Conservation (phyloP, 208 protist species). For the Trypanosoma grayi region DNA sequence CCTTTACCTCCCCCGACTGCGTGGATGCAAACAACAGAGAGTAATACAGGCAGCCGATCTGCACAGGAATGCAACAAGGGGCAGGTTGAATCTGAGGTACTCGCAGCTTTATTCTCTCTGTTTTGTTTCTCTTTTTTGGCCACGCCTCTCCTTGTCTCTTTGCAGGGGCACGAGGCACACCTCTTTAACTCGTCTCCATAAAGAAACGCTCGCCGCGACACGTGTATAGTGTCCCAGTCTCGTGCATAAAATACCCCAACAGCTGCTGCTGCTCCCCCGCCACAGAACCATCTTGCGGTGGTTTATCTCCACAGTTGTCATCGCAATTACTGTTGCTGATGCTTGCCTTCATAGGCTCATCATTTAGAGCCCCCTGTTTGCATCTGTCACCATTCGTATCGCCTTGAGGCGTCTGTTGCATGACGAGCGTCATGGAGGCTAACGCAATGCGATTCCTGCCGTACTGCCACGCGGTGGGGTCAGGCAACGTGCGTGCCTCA, state of each 20-base stretch:
- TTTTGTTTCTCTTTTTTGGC: too few species aligned
- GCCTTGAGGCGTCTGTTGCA: not conserved
- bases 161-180: too few species aligned
- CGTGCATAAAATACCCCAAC: conserved; percentile 35
- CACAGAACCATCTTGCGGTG: not conserved
- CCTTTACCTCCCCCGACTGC: too few species aligned
- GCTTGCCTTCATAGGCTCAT: not conserved
- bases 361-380: not conserved
- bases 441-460: conserved; percentile 60
- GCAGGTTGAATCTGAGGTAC: too few species aligned
- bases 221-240: conserved; percentile 44
- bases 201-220: conserved; percentile 24
- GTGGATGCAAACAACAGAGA: too few species aligned
- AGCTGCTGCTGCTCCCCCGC: not conserved
- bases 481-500: conserved; percentile 37
- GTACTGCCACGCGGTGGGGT: conserved; percentile 51
- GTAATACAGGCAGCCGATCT: too few species aligned
- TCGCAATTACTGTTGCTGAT: conserved; percentile 3
- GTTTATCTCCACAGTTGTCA: not conserved
- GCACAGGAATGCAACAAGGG: too few species aligned
- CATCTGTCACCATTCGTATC: not conserved
- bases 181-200: conserved; percentile 26
- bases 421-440: conserved; percentile 36
- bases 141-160: too few species aligned
- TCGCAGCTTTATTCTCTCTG: too few species aligned